phyloP scores from a whole-genome alignment of 2,329 filamentous ascomycete genomes.

The Amauroascus verrucosus region DNA sequence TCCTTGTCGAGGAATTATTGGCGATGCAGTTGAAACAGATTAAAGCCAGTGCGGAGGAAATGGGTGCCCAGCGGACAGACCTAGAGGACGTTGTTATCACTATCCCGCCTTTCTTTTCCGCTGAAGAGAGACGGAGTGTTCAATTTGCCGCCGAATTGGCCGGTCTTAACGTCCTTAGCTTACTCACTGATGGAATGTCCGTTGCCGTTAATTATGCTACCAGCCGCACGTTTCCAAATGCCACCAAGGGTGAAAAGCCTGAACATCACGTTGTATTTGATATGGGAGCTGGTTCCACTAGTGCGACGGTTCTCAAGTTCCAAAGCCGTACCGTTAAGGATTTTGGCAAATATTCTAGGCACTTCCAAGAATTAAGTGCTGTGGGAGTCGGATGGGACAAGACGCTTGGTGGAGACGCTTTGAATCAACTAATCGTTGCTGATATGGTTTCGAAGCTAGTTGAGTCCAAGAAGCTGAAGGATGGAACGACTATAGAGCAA shows the following conservation, averaged over 20 bases:
- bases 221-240: conserved; percentile 73
- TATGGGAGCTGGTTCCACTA: conserved; percentile 93
- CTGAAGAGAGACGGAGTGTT: conserved; percentile 79
- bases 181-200: conserved; percentile 82
- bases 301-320: conserved; percentile 80
- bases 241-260: conserved; percentile 71
- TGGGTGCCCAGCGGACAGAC: conserved; percentile 64
- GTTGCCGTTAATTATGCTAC: conserved; percentile 95
- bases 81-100: conserved; percentile 82
- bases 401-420: conserved; percentile 75
- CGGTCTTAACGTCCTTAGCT: conserved; percentile 70
- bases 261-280: conserved; percentile 93
- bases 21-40: conserved; percentile 95
- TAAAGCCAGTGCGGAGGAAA: conserved; percentile 71
- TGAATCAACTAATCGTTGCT: conserved; percentile 80
- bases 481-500: conserved; percentile 29
- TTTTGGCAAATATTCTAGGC: conserved; percentile 88
- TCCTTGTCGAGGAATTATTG: conserved; percentile 80
- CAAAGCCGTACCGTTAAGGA: conserved; percentile 86
- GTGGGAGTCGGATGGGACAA: conserved; percentile 80
- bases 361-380: conserved; percentile 86
- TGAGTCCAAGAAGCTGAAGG: conserved; percentile 49
- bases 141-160: conserved; percentile 77
- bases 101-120: conserved; percentile 79
- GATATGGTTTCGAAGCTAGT: conserved; percentile 78